A percentile compares a stretch with the other conserved stretches of the same genome.
phyloP scores from a whole-genome alignment of 2,329 filamentous ascomycete species.

The Aspergillus pseudonomiae region DNA sequence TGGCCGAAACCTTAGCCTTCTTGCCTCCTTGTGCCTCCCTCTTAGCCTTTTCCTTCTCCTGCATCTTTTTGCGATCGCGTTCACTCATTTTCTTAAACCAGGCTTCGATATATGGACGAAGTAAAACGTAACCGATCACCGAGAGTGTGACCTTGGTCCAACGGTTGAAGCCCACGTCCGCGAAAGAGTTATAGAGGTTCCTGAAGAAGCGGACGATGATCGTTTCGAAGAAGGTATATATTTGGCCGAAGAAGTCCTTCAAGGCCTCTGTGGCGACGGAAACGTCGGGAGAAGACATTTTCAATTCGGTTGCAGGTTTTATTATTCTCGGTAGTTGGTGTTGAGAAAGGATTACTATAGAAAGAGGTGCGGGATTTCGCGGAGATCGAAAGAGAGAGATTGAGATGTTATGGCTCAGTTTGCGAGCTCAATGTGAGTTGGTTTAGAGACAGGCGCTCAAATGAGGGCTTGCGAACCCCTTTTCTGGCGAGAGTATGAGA shows the following conservation, averaged over 20 bases:
- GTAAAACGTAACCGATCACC: slow-evolving; percentile 71
- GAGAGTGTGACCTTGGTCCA: slow-evolving; percentile 71
- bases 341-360: background rate
- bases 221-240: slow-evolving; percentile 31
- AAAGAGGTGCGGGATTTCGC: slow-evolving; percentile 1
- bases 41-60: slow-evolving; percentile 65
- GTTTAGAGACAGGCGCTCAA: background rate
- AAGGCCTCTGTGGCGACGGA: slow-evolving; percentile 29
- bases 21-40: slow-evolving; percentile 45
- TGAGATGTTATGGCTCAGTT: background rate
- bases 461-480: background rate
- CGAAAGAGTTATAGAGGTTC: slow-evolving; percentile 49
- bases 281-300: slow-evolving; percentile 30
- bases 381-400: background rate
- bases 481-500: background rate
- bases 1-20: slow-evolving; percentile 63
- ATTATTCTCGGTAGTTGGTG: slow-evolving; percentile 6
- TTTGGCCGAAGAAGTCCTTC: slow-evolving; percentile 34
- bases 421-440: background rate
- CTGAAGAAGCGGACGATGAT: slow-evolving; percentile 34
- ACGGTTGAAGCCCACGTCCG: slow-evolving; percentile 47
- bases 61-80: slow-evolving; percentile 33
- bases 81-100: slow-evolving; percentile 61
- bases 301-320: slow-evolving; percentile 7
- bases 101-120: slow-evolving; percentile 75